These are phyloP conservation scores for Glaciozyma antarctica DNA, from an alignment of 768 basidiomycete genomes.

Conservation along the genomic window DNA sequence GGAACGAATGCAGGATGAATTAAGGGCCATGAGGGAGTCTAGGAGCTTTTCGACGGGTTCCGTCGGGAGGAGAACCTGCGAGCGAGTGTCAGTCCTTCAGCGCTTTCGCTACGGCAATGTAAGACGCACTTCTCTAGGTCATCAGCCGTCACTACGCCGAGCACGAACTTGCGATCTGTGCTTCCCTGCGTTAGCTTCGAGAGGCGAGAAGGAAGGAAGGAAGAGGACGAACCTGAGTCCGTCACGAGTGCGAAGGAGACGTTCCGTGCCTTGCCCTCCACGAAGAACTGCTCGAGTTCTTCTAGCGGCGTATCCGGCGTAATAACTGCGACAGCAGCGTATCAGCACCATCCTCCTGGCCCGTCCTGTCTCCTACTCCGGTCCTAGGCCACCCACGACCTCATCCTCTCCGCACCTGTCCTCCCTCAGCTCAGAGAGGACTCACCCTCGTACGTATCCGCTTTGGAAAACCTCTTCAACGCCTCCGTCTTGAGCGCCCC, in stretches of 20 bases:
- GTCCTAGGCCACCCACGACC: neutral
- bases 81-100: neutral
- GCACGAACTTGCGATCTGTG: constrained; percentile 12
- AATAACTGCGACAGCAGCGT: constrained; percentile 30
- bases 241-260: constrained; percentile 36
- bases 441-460: constrained; percentile 11
- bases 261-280: constrained; percentile 7
- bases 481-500: neutral
- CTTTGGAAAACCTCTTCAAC: constrained; percentile 4
- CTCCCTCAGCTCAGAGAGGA: neutral
- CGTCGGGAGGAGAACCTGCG: neutral
- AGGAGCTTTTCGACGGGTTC: neutral
- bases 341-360: neutral
- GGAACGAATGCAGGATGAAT: neutral
- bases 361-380: too few relatives aligned
- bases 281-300: constrained; percentile 39
- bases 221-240: constrained; percentile 25
- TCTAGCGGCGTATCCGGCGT: constrained; percentile 40
- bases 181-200: accelerated
- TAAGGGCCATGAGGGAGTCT: neutral
- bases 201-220: neutral
- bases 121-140: constrained; percentile 15
- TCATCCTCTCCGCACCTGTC: too few relatives aligned
- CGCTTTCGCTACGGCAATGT: neutral
- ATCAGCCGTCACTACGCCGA: constrained; percentile 14